Base-by-base conservation (phyloP, 805 yeast genomes). In the Saturnispora quitensis region DNA sequence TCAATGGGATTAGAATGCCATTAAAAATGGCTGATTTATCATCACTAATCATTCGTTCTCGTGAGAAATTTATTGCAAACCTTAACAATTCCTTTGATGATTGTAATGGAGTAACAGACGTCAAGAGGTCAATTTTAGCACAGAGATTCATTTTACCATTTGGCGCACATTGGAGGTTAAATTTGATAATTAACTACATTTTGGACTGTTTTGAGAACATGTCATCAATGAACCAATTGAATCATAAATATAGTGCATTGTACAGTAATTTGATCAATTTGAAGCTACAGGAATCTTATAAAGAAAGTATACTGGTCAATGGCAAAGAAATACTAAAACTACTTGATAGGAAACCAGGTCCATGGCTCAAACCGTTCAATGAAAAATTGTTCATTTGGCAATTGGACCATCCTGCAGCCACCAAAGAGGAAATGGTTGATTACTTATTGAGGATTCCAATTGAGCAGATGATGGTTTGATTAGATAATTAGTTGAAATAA, bases 1-100 rank as follows among this genome's bases (percentile, higher is more conserved):
- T 78, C 57, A 89, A 86, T 53, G 91, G 95, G 0, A 64, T 90
- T 34, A 83, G 85, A 61, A 73, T 79, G 51, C 80, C 89, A 7
- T 74, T 75, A 50, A 68, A 67, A 46, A 83, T 80, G 44, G 78
- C 79, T 17, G 82, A 76, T 2, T 66, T 70, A 17, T 76, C 81
- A 0, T 62, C 80, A 1, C 66, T 68, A 38, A 66, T 82, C 28
- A 69, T 80, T 2, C 67, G 68, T 8, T 62, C 66, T 1, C 60
- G 60, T 9, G 58, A 54, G 0, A 53, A 58, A 3, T 72, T 68
- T 45, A 56, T 60, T 42, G 51, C 51, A 0, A 44, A 64, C 5
- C 15, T 44, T 15, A 22, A 20, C 5, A 22, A 31, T 13, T 33
- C 33, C 7, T 67, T 76, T 2, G 20, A 57, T 38, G 13, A 18